These are phyloP conservation scores for Pilobolus umbonatus DNA, from an alignment of 192 early-diverging fungal species.

Conservation along the genomic window DNA sequence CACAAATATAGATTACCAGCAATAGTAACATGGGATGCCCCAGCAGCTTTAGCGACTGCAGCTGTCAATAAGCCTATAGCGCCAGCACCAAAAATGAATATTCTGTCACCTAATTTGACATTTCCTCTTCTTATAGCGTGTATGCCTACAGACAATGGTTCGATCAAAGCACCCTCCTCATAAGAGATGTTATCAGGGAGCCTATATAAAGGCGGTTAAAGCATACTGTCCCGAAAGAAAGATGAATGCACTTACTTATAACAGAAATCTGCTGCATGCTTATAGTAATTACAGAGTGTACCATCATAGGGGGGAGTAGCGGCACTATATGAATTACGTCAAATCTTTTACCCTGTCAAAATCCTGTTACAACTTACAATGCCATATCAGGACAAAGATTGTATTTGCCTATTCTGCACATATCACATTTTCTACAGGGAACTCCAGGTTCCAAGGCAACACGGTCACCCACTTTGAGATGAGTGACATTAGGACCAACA, in stretches of 20 bases:
- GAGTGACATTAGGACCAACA: constrained; percentile 32
- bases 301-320: constrained; percentile 44
- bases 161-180: constrained; percentile 41
- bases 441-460: constrained; percentile 42
- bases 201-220: background rate
- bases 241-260: constrained; percentile 31
- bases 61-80: constrained; percentile 37
- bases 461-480: constrained; percentile 42
- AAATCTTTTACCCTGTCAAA: background rate
- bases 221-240: background rate
- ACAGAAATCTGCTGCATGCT: constrained; percentile 39
- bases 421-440: constrained; percentile 32
- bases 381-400: constrained; percentile 41
- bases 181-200: constrained; percentile 33
- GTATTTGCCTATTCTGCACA: constrained; percentile 35
- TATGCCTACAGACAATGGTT: constrained; percentile 41
- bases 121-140: constrained; percentile 34
- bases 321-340: constrained; percentile 18
- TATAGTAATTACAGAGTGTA: constrained; percentile 41
- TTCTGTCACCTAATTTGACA: constrained; percentile 31
- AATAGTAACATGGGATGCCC: constrained; percentile 35
- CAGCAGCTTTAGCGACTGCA: constrained; percentile 41
- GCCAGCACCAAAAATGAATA: constrained; percentile 45
- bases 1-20: constrained; percentile 33
- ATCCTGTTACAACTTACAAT: constrained; percentile 30